Conservation (phyloP, 2,329 filamentous ascomycete species). For the Aspergillus sp. region DNA sequence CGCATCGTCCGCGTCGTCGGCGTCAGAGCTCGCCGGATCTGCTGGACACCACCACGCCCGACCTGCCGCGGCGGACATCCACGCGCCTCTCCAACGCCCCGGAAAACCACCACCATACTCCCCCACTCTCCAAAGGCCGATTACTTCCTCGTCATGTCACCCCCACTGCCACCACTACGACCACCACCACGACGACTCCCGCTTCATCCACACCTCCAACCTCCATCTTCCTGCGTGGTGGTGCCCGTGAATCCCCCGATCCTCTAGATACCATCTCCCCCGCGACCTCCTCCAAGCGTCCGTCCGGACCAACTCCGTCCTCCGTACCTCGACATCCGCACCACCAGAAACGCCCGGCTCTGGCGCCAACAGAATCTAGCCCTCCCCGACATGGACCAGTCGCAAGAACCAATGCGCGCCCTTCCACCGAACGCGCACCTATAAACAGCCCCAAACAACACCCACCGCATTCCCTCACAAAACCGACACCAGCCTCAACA, state of each 20-base stretch:
- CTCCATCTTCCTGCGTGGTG: conserved; percentile 19
- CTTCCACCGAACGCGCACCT: not conserved
- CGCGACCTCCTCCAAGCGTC: conserved; percentile 4
- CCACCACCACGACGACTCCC: conserved; percentile 12
- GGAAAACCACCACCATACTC: conserved; percentile 5
- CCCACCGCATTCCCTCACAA: not conserved
- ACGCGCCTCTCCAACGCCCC: conserved; percentile 9
- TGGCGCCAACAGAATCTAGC: not conserved
- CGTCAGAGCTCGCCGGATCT: conserved; percentile 34
- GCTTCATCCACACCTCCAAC: conserved; percentile 13
- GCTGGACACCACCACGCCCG: conserved; percentile 25
- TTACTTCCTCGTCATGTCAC: conserved; percentile 17
- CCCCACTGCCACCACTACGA: conserved; percentile 11
- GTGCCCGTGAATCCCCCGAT: conserved; percentile 25
- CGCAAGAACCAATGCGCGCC: not conserved
- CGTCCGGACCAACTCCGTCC: not conserved
- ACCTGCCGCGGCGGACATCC: conserved; percentile 14
- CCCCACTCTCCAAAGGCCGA: conserved; percentile 16
- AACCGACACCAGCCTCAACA: not conserved
- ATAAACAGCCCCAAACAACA: not conserved
- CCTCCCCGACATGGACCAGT: not conserved
- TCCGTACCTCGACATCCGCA: not conserved
- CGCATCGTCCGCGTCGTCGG: conserved; percentile 14
- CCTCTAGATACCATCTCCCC: conserved; percentile 24
- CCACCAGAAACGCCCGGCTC: not conserved